These are phyloP conservation scores for Linum lewisii DNA, from an alignment of 345 rosid genomes.

Conservation along the genomic window DNA sequence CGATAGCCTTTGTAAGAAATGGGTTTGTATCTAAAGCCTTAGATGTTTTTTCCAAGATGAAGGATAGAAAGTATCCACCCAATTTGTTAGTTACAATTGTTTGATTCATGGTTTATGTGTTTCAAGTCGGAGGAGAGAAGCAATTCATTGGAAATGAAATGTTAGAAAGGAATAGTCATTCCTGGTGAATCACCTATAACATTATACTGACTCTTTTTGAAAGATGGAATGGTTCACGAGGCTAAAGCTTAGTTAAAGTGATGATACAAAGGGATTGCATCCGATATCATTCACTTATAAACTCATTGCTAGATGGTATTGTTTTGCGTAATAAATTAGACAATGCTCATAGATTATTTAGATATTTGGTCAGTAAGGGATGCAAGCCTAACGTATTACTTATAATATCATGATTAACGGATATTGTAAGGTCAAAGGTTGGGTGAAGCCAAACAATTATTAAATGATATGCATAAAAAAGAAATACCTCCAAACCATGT, in stretches of 20 bases:
- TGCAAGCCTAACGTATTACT: not conserved
- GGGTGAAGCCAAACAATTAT: constrained; percentile 3
- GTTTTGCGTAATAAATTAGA: not conserved
- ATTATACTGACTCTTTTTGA: not conserved
- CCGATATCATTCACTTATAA: not conserved
- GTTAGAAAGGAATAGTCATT: not conserved
- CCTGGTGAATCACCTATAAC: not conserved
- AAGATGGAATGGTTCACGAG: not conserved
- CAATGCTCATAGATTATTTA: not conserved
- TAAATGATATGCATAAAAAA: not conserved
- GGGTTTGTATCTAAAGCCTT: constrained; percentile 15
- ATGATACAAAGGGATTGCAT: not conserved
- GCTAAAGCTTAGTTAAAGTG: not conserved
- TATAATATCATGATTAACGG: constrained; percentile 4
- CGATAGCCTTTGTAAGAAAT: constrained; percentile 24
- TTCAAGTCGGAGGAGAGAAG: not conserved
- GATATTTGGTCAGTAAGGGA: not conserved
- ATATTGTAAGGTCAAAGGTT: not conserved
- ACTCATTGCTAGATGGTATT: not conserved
- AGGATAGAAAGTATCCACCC: constrained; percentile 11
- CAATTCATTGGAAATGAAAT: not conserved
- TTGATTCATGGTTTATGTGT: constrained; percentile 11
- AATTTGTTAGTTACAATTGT: constrained; percentile 23
- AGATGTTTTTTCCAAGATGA: constrained; percentile 18
- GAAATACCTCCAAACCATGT: not conserved